Percentiles rank a stretch among this genome's conserved stretches.
Conservation (phyloP, 768 basidiomycete genomes). For the Suillus tomentosus region DNA sequence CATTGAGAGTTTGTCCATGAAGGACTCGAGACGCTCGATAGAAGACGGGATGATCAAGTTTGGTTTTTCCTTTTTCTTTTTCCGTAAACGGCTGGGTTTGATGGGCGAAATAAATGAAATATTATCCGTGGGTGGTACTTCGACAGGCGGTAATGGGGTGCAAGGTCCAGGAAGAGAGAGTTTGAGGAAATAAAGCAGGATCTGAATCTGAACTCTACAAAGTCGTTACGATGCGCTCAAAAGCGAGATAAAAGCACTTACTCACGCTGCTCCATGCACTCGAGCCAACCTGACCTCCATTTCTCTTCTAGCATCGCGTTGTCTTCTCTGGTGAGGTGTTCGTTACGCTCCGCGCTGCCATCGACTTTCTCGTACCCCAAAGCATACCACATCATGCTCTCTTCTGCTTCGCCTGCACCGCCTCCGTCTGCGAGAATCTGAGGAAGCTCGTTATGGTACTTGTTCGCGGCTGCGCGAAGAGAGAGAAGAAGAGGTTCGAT, state of each 20-base stretch:
- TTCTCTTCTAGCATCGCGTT: slow-evolving; percentile 44
- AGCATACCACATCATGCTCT: slow-evolving; percentile 77
- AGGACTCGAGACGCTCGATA: slow-evolving; percentile 63
- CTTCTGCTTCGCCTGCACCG: slow-evolving; percentile 65
- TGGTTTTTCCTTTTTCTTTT: slow-evolving; percentile 23
- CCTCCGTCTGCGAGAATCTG: slow-evolving; percentile 59
- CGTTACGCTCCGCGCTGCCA: slow-evolving; percentile 32
- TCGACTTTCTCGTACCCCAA: slow-evolving; percentile 59
- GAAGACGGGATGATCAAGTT: slow-evolving; percentile 26
- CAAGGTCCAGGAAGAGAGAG: slow-evolving; percentile 58
- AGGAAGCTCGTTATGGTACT: slow-evolving; percentile 67
- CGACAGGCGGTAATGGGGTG: slow-evolving; percentile 31
- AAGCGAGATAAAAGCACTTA: slow-evolving; percentile 30
- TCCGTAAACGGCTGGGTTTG: slow-evolving; percentile 13
- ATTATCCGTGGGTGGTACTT: slow-evolving; percentile 23
- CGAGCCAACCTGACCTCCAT: slow-evolving; percentile 60
- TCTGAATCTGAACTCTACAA: slow-evolving; percentile 73
- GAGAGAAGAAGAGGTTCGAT: slow-evolving; percentile 69
- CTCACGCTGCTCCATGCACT: slow-evolving; percentile 72
- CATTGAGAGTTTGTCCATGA: slow-evolving; percentile 79
- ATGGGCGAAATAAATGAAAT: slow-evolving; percentile 12
- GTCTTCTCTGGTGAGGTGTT: slow-evolving; percentile 22
- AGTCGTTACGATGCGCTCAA: neutral
- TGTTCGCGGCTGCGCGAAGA: slow-evolving; percentile 50
- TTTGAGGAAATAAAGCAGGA: slow-evolving; percentile 67